Percentiles rank a stretch among this genome's conserved stretches.
Evolutionary conservation across 2,329 filamentous ascomycete species (phyloP).

Genomic region (Monosporascus sp.): DNA sequence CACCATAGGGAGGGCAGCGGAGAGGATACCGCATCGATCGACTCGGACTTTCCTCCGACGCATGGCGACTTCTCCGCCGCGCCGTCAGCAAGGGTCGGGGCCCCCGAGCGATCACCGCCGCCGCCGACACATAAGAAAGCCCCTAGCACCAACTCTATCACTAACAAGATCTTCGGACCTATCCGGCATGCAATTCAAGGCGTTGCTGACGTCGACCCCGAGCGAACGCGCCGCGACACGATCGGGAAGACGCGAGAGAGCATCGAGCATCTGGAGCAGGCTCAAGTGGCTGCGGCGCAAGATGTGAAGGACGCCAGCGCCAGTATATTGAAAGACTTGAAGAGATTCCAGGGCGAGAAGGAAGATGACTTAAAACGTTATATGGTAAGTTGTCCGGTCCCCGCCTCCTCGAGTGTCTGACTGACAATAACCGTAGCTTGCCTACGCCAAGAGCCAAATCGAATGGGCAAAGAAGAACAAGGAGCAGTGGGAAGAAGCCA

Average conservation of each 20-base stretch:
- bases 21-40: slow-evolving; percentile 84
- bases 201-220: slow-evolving; percentile 92
- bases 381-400: slow-evolving; percentile 64
- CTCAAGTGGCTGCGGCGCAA: slow-evolving; percentile 78
- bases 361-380: slow-evolving; percentile 90
- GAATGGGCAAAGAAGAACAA: slow-evolving; percentile 91
- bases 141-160: slow-evolving; percentile 83
- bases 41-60: slow-evolving; percentile 91
- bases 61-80: slow-evolving; percentile 67
- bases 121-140: slow-evolving; percentile 67
- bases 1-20: slow-evolving; percentile 51
- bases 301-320: slow-evolving; percentile 91
- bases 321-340: slow-evolving; percentile 83
- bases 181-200: slow-evolving; percentile 94
- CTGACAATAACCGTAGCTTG: slow-evolving; percentile 54
- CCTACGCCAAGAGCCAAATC: slow-evolving; percentile 86
- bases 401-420: neutral
- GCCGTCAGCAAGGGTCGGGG: slow-evolving; percentile 70
- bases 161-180: slow-evolving; percentile 88
- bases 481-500: slow-evolving; percentile 89
- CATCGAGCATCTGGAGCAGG: slow-evolving; percentile 81
- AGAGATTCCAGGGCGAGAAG: slow-evolving; percentile 91
- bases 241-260: slow-evolving; percentile 95
- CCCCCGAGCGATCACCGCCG: slow-evolving; percentile 49
- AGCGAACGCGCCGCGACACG: slow-evolving; percentile 83